phyloP scores from a whole-genome alignment of 2,329 filamentous ascomycete species.

The Coniochaeta pulveracea region DNA sequence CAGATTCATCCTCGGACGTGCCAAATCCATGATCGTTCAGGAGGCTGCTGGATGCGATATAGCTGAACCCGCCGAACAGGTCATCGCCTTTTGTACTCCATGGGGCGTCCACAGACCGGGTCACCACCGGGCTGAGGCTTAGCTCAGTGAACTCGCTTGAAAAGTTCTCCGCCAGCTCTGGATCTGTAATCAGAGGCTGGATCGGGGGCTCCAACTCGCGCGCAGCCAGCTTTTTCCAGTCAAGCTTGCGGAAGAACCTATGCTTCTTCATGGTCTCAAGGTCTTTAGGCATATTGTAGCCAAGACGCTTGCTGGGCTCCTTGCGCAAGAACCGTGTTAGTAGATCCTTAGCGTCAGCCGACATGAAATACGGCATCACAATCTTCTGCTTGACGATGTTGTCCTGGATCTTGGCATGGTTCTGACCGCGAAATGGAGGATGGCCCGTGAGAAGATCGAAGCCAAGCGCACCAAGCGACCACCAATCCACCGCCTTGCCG shows the following conservation, averaged over 20 bases:
- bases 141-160: slow-evolving; percentile 82
- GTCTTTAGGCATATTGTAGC: slow-evolving; percentile 81
- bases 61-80: slow-evolving; percentile 54
- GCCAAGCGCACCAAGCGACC: slow-evolving; percentile 88
- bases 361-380: slow-evolving; percentile 77
- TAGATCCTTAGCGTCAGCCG: slow-evolving; percentile 86
- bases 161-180: slow-evolving; percentile 95
- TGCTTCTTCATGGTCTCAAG: slow-evolving; percentile 78
- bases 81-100: slow-evolving; percentile 27
- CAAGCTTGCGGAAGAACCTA: slow-evolving; percentile 92
- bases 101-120: slow-evolving; percentile 22
- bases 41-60: slow-evolving; percentile 46
- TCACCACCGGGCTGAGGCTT: slow-evolving; percentile 62
- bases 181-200: slow-evolving; percentile 86
- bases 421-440: slow-evolving; percentile 82
- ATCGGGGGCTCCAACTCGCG: slow-evolving; percentile 84
- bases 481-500: slow-evolving; percentile 95
- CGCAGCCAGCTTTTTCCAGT: slow-evolving; percentile 79
- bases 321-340: slow-evolving; percentile 84
- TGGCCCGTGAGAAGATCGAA: slow-evolving; percentile 88
- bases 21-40: slow-evolving; percentile 35
- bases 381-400: slow-evolving; percentile 94
- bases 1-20: no score
- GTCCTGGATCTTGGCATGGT: slow-evolving; percentile 89
- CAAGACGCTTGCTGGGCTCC: slow-evolving; percentile 82